Percentiles rank a stretch among this genome's conserved stretches.
phyloP scores from a whole-genome alignment of 2,329 filamentous ascomycete genomes.

The Polytolypa hystricis region DNA sequence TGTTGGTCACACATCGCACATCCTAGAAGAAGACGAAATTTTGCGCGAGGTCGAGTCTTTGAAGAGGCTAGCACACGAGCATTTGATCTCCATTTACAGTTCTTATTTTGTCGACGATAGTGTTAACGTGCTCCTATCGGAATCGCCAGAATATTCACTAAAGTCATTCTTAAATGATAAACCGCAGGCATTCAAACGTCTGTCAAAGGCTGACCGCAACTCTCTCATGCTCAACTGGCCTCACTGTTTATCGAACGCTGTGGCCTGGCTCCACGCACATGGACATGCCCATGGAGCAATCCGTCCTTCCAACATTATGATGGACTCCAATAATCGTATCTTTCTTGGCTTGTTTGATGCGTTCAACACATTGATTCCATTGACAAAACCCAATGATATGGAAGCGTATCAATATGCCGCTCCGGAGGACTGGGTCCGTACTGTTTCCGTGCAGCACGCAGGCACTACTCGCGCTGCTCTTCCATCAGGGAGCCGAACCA shows the following conservation, averaged over 20 bases:
- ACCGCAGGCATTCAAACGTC: slow-evolving; percentile 30
- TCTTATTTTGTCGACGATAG: slow-evolving; percentile 34
- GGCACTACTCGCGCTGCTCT: slow-evolving; percentile 21
- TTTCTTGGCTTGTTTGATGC: slow-evolving; percentile 49
- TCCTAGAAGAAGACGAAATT: slow-evolving; percentile 30
- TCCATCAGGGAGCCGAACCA: slow-evolving; percentile 33
- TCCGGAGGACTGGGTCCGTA: slow-evolving; percentile 42
- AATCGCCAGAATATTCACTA: slow-evolving; percentile 30
- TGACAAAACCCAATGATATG: slow-evolving; percentile 42
- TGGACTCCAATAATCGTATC: slow-evolving; percentile 46
- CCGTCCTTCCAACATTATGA: slow-evolving; percentile 48
- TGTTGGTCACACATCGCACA: slow-evolving; percentile 26
- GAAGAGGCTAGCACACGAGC: slow-evolving; percentile 30
- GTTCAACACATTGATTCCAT: slow-evolving; percentile 42
- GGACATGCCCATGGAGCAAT: slow-evolving; percentile 47
- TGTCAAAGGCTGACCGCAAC: slow-evolving; percentile 32
- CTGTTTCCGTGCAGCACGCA: slow-evolving; percentile 25
- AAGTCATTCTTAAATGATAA: slow-evolving; percentile 33
- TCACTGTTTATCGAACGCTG: slow-evolving; percentile 42
- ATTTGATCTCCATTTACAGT: slow-evolving; percentile 34
- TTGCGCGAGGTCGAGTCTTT: slow-evolving; percentile 29
- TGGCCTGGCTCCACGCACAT: slow-evolving; percentile 46
- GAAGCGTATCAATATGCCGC: slow-evolving; percentile 50
- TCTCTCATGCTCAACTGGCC: slow-evolving; percentile 35
- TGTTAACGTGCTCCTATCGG: slow-evolving; percentile 34